These are phyloP conservation scores for Cyclospora cayetanensis DNA, from an alignment of 169 alveolate species.

Conservation along the genomic window DNA sequence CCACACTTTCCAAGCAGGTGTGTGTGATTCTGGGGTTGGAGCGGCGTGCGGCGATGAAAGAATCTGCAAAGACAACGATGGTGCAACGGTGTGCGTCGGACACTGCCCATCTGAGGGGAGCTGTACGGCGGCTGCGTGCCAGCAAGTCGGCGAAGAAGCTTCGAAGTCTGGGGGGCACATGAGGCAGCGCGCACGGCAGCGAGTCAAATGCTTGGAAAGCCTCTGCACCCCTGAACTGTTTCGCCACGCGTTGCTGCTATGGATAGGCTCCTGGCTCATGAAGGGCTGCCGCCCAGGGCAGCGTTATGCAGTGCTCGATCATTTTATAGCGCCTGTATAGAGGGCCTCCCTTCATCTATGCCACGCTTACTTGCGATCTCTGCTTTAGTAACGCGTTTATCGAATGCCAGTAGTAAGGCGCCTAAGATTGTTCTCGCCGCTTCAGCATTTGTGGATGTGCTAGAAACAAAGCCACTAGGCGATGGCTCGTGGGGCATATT, in stretches of 20 bases:
- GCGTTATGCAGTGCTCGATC: conserved; percentile 39
- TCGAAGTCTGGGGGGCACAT: neutral
- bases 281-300: conserved; percentile 41
- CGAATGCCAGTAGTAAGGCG: too few relatives aligned
- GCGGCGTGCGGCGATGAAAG: neutral
- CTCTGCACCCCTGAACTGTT: neutral
- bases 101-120: neutral
- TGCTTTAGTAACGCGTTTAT: too few relatives aligned
- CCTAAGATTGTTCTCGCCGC: too few relatives aligned
- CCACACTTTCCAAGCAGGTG: too few relatives aligned
- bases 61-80: neutral
- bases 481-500: too few relatives aligned
- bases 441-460: too few relatives aligned
- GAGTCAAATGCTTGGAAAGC: conserved; percentile 15
- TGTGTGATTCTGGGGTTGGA: neutral
- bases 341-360: too few relatives aligned
- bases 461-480: too few relatives aligned
- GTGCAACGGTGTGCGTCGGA: neutral
- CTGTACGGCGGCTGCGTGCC: neutral
- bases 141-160: neutral
- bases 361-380: too few relatives aligned
- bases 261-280: conserved; percentile 44
- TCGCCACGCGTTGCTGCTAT: conserved; percentile 44
- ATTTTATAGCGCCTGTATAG: conserved; percentile 22
- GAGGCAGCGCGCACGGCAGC: neutral